Base-by-base conservation (phyloP, 257 asterid genomes). In the Echites panduratus region DNA sequence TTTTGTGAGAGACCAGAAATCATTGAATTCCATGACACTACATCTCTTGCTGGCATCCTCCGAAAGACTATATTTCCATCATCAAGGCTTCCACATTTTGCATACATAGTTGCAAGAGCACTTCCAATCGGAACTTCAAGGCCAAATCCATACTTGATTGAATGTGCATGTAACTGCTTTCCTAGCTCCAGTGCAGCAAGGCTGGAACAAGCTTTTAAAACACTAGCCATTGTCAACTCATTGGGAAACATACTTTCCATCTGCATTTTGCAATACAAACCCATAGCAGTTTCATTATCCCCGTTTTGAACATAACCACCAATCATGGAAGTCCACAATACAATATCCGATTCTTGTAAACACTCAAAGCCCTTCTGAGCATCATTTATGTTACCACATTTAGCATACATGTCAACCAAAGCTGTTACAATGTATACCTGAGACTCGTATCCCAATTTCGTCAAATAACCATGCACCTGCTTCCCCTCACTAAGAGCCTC, bases 1-100 rank as follows among this genome's bases (percentile, higher is more conserved):
- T 92, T 90, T 73, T 92, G 98, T 73, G 98, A 85, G 77, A 87
- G 88, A 41, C 94, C 96, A 0, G 98, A 92, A 73, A 92, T 87
- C 98, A 92, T 92, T 13, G 98, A 84, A 67, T 92, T 92, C 98
- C 98, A 92, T 10, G 97, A 84, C 48, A 85, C 88, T 24, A 90
- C 90, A 70, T 90, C 98, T 78, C 90, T 80, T 13, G 83, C 79
- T 9, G 96, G 92, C 97, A 90, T 90, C 61, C 91, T 84, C 70
- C 81, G 72, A 70, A 92, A 92, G 56, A 84, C 89, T 16, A 74
- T 50, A 68, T 84, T 71, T 41, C 91, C 89, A 38, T 92, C 92
- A 35, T 74, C 75, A 13, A 88, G 89, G 79, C 85, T 85, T 68
- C 98, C 98, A 67, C 96, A 90, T 45, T 92, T 92, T 8, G 93